phyloP scores from a whole-genome alignment of 1,284 basidiomycete species.

The Marasmius tenuissimus region DNA sequence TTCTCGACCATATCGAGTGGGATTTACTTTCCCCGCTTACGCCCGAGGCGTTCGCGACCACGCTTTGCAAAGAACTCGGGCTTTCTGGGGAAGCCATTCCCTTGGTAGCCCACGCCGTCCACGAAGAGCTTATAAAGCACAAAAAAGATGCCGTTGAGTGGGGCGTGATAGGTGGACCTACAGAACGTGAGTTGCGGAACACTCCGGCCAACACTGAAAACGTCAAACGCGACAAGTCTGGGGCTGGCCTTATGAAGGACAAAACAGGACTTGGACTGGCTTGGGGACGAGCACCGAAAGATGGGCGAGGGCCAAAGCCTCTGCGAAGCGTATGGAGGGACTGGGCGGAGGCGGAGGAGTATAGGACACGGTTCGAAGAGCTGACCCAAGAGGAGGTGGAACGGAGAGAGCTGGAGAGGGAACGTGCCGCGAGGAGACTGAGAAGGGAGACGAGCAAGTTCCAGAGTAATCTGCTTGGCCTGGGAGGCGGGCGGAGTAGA shows the following conservation, averaged over 20 bases:
- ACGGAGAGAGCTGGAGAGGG: conserved; percentile 78
- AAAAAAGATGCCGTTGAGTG: conserved; percentile 94
- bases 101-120: conserved; percentile 88
- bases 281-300: conserved; percentile 67
- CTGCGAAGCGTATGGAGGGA: conserved; percentile 92
- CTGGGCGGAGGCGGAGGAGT: conserved; percentile 91
- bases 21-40: conserved; percentile 92
- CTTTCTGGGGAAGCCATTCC: conserved; percentile 87
- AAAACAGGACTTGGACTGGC: conserved; percentile 76
- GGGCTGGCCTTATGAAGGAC: conserved; percentile 62
- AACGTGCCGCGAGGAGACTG: conserved; percentile 65
- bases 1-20: conserved; percentile 97
- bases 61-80: conserved; percentile 86
- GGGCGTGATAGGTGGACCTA: conserved; percentile 60
- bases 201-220: conserved; percentile 14
- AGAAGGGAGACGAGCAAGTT: conserved; percentile 20
- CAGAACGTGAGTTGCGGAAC: background rate
- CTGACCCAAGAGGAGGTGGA: conserved; percentile 91
- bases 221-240: conserved; percentile 42
- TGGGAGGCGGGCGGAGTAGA: background rate
- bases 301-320: conserved; percentile 77
- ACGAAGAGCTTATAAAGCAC: conserved; percentile 93
- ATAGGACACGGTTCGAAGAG: conserved; percentile 86
- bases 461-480: background rate
- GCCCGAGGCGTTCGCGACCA: conserved; percentile 82